Conservation (phyloP, 2,329 filamentous ascomycete species). For the Huntiella savannae region DNA sequence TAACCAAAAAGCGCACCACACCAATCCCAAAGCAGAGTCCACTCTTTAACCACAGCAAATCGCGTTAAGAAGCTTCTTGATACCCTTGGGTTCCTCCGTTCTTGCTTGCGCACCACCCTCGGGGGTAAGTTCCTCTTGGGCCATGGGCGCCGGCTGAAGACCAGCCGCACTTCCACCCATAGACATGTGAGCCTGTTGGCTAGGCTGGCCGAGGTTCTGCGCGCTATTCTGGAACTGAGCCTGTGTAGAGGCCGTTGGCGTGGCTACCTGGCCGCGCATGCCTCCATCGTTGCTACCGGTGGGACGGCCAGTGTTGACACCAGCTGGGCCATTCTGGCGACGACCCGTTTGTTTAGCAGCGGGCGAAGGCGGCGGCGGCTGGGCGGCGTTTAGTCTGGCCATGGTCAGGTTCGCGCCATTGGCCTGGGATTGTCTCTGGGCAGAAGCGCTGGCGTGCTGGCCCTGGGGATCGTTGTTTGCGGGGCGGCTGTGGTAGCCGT, state of each 20-base stretch:
- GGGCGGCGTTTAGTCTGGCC: conserved; percentile 84
- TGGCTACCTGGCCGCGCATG: conserved; percentile 52
- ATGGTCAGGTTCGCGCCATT: conserved; percentile 53
- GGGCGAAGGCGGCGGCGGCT: conserved; percentile 73
- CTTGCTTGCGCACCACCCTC: background rate
- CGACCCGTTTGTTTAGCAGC: conserved; percentile 65
- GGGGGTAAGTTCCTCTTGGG: conserved; percentile 33
- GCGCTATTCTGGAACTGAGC: conserved; percentile 94
- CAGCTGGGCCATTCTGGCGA: conserved; percentile 57
- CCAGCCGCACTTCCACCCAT: conserved; percentile 20
- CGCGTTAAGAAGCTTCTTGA: conserved; percentile 84
- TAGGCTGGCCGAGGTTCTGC: conserved; percentile 55
- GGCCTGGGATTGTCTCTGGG: conserved; percentile 41
- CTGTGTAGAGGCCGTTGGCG: conserved; percentile 77
- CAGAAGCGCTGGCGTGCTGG: conserved; percentile 20
- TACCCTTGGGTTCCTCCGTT: conserved; percentile 39
- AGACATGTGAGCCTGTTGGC: conserved; percentile 39
- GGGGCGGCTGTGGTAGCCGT: conserved; percentile 21
- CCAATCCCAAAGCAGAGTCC: background rate
- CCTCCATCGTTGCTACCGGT: conserved; percentile 44
- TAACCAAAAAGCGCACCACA: too few species aligned
- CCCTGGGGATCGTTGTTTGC: conserved; percentile 44
- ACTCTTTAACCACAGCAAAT: conserved; percentile 63
- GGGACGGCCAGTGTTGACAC: conserved; percentile 54
- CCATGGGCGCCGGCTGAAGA: conserved; percentile 35